phyloP scores from a whole-genome alignment of 2,329 filamentous ascomycete genomes.

The Colletotrichum somersetense region DNA sequence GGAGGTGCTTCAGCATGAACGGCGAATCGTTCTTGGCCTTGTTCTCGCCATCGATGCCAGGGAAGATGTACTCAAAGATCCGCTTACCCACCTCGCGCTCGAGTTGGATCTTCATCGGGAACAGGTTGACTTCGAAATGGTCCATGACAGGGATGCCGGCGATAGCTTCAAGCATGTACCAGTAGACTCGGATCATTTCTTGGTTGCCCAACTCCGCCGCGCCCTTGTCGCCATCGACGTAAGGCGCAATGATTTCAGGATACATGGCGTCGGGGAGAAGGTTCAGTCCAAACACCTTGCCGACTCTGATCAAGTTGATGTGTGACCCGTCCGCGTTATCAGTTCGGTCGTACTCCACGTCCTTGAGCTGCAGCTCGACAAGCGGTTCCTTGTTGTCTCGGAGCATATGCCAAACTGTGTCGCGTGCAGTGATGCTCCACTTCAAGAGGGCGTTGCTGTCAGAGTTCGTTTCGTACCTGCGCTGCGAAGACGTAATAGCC shows the following conservation, averaged over 20 bases:
- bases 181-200: conserved; percentile 94
- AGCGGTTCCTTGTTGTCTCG: conserved; percentile 88
- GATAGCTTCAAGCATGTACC: conserved; percentile 98
- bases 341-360: conserved; percentile 92
- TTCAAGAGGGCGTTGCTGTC: conserved; percentile 84
- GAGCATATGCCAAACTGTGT: conserved; percentile 98
- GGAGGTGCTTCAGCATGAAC: conserved; percentile 64
- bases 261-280: conserved; percentile 91
- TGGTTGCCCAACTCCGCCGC: conserved; percentile 68
- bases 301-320: conserved; percentile 90
- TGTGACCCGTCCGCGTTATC: conserved; percentile 98
- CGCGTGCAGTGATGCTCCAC: conserved; percentile 93
- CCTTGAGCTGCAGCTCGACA: conserved; percentile 91
- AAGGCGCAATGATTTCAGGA: conserved; percentile 94
- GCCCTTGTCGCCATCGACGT: conserved; percentile 75
- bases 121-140: conserved; percentile 93
- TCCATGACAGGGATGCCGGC: conserved; percentile 98
- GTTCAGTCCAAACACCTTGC: conserved; percentile 89
- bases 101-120: conserved; percentile 92
- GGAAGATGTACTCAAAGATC: conserved; percentile 98
- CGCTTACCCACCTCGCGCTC: conserved; percentile 93
- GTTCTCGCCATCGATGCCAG: conserved; percentile 76
- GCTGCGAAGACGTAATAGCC: conserved; percentile 95
- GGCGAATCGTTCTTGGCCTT: conserved; percentile 69
- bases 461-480: conserved; percentile 80